Evolutionary conservation across 1,284 basidiomycete genomes (phyloP).

Genomic region (Ceratobasidium sp.): DNA sequence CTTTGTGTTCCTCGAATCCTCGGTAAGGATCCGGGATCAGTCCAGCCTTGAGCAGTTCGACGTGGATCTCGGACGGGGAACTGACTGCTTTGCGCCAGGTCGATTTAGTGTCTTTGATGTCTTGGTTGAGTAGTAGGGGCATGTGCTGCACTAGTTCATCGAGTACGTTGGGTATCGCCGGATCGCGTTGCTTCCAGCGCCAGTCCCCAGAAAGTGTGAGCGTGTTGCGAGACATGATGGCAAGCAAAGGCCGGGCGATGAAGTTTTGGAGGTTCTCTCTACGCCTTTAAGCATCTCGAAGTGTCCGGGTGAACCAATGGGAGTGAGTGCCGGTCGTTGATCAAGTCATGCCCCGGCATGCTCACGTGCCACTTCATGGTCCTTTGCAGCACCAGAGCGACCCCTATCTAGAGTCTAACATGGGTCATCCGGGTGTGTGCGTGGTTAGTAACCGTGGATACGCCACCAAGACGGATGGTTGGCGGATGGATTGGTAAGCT

Average conservation of each 20-base stretch:
- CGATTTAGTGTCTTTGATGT: conserved; percentile 30
- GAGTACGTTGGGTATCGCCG: conserved; percentile 10
- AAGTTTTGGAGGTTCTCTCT: background rate
- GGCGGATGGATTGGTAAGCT: background rate
- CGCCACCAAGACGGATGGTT: conserved; percentile 2
- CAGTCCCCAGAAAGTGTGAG: conserved; percentile 48
- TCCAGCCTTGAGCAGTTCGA: conserved; percentile 60
- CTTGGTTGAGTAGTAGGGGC: conserved; percentile 13
- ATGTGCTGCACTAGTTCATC: conserved; percentile 45
- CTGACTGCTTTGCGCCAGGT: conserved; percentile 51
- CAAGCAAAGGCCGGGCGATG: background rate
- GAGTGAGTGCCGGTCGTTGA: conserved; percentile 10
- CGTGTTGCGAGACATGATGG: conserved; percentile 28
- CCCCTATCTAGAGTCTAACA: no score
- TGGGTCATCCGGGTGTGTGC: background rate
- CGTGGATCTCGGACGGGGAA: conserved; percentile 65
- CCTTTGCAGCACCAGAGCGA: no score
- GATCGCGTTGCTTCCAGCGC: conserved; percentile 52
- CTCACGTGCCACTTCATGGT: no score
- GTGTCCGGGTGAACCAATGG: conserved; percentile 5
- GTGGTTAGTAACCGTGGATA: background rate
- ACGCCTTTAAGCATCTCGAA: conserved; percentile 20
- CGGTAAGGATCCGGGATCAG: conserved; percentile 64
- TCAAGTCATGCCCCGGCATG: no score
- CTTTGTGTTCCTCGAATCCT: conserved; percentile 62